Conservation (phyloP, 371 early-diverging fungal genomes). For the Mucor racemosus region DNA sequence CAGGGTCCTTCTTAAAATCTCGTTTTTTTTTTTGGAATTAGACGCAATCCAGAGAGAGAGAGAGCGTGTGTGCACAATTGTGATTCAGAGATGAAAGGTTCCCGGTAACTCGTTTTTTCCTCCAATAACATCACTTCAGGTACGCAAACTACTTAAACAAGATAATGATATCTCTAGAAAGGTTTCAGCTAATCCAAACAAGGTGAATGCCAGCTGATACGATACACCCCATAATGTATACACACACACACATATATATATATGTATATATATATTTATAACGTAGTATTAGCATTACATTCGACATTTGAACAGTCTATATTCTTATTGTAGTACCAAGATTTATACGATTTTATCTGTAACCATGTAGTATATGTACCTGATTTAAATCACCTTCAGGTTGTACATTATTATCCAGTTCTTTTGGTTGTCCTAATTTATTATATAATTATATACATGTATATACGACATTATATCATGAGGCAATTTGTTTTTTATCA, state of each 20-base stretch:
- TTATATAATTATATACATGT: too few relatives aligned
- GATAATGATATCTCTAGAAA: too few relatives aligned
- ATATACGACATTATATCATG: background rate
- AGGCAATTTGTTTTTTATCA: background rate
- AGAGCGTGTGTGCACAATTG: too few relatives aligned
- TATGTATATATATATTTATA: background rate
- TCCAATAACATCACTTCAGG: background rate
- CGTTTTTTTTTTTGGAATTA: too few relatives aligned
- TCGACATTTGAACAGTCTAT: background rate
- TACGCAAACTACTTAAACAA: background rate
- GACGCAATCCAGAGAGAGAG: too few relatives aligned
- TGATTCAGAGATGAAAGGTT: background rate
- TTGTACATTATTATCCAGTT: too few relatives aligned
- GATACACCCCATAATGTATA: background rate
- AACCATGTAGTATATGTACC: background rate
- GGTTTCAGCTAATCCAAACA: background rate
- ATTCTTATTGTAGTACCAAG: background rate
- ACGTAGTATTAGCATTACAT: background rate
- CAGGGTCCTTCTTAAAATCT: too few relatives aligned
- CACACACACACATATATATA: too few relatives aligned
- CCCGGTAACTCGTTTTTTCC: background rate
- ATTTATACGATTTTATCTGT: background rate
- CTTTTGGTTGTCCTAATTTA: too few relatives aligned
- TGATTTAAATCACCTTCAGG: background rate
- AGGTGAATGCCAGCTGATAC: background rate